Evolutionary conservation across 2,329 filamentous ascomycete species (phyloP).

Genomic region (Clonostachys chloroleuca): DNA sequence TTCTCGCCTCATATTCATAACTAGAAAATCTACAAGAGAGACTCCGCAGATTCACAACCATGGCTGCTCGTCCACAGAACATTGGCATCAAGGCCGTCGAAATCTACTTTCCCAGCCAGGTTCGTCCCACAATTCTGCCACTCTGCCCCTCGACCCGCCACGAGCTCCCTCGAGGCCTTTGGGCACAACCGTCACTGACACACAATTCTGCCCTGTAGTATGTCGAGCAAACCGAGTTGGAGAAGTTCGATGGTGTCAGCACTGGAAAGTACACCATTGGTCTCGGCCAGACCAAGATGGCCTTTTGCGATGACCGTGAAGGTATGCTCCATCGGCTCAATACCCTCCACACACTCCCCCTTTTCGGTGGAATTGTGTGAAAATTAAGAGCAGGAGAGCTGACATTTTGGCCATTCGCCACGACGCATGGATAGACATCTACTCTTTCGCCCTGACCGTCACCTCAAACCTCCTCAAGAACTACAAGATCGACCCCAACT

Average conservation of each 20-base stretch:
- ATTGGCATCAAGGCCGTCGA: slow-evolving; percentile 93
- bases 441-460: slow-evolving; percentile 77
- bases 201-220: slow-evolving; percentile 47
- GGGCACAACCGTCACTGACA: slow-evolving; percentile 8
- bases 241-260: slow-evolving; percentile 81
- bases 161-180: slow-evolving; percentile 10
- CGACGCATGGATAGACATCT: slow-evolving; percentile 63
- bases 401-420: not conserved
- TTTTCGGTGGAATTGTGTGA: not conserved
- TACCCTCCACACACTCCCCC: slow-evolving; percentile 2
- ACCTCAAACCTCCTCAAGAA: slow-evolving; percentile 75
- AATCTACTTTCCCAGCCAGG: slow-evolving; percentile 83
- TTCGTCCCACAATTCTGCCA: slow-evolving; percentile 34
- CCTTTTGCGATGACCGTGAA: slow-evolving; percentile 86
- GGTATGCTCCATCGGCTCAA: slow-evolving; percentile 44
- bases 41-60: slow-evolving; percentile 24
- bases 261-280: slow-evolving; percentile 87
- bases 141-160: not conserved
- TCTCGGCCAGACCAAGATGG: slow-evolving; percentile 87
- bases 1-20: too few relatives aligned
- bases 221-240: slow-evolving; percentile 77
- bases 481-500: slow-evolving; percentile 76
- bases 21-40: too few relatives aligned
- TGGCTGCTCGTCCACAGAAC: slow-evolving; percentile 77
- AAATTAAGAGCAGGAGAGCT: not conserved